Base-by-base conservation (phyloP, 306 rosid species). In the Cucurbita pepo region DNA sequence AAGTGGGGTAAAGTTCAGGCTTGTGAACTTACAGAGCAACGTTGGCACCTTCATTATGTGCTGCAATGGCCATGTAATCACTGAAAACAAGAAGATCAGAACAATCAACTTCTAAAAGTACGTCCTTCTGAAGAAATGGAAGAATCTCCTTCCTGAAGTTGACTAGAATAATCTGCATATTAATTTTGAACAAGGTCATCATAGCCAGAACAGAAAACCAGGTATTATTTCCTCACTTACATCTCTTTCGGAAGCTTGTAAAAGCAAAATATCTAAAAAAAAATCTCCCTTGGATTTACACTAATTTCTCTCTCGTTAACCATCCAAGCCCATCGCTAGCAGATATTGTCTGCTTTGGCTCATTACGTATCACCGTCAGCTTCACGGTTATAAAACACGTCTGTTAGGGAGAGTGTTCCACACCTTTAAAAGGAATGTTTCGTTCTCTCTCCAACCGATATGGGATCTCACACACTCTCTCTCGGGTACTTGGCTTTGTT, bases 1-100 rank as follows among this genome's bases (percentile, higher is more conserved):
- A 70, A 44, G 47, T 59, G 11, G 15, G 2, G 19, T 22, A 18
- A 18, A 15, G 67, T 34, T 44, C 15, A 58, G 10, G 18, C 47
- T 25, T 16, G 72, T 38, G 43, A 62, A 75, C 62, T 55, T 79
- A 94, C 98, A 90, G 84, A 69, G 89, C 85, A 75, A 87, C 78
- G 78, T 88, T 81, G 54, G 95, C 97, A 75, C 91, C 99, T 82
- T 94, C 97, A n/a, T 94, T 91, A 84, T 89, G 97, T 7, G 87
- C 96, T 22, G 82, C 97, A 78, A 85, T 30, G 21, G 96, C 95
- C 88, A 87, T 80, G 81, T 89, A 79, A 38, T 89, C 92, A 10
- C 77, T 69, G 44, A 86, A 86, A 74, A 89, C 83, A 74, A 90
- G 88, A 83, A 90, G 81, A 87, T 81, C 86, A 8, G 97, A 94